Conservation (phyloP, 208 protist genomes). For the Leishmania martiniquensis region DNA sequence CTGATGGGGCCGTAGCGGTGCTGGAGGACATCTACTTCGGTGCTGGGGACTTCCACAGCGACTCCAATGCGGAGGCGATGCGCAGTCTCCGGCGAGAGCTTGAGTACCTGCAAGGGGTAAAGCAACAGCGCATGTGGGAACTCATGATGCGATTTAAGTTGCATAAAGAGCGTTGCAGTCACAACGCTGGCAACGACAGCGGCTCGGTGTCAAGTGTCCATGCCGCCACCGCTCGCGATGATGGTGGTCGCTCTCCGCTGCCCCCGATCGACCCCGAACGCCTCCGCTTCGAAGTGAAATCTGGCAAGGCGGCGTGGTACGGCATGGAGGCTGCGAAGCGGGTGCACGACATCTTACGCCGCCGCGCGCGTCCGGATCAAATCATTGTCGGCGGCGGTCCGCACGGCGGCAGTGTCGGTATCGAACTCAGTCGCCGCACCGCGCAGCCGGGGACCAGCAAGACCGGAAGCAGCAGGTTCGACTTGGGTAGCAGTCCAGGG, state of each 20-base stretch:
- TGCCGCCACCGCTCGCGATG: neutral
- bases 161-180: conserved; percentile 22
- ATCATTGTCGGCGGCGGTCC: conserved; percentile 59
- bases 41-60: conserved; percentile 1
- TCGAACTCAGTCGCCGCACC: conserved; percentile 63
- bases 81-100: conserved; percentile 43
- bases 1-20: conserved; percentile 6
- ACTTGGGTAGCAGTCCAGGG: neutral
- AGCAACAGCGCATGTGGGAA: conserved; percentile 57
- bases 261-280: conserved; percentile 32
- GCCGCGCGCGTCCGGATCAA: conserved; percentile 51
- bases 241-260: neutral
- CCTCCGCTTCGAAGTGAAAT: conserved; percentile 63
- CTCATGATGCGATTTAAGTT: conserved; percentile 45
- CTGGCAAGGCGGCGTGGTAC: conserved; percentile 59
- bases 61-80: conserved; percentile 43
- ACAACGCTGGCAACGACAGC: neutral
- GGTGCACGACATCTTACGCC: conserved; percentile 67
- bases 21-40: conserved; percentile 35
- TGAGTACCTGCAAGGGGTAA: conserved; percentile 49
- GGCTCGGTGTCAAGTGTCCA: neutral
- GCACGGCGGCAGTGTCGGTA: conserved; percentile 50
- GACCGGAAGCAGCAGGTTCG: conserved; percentile 5
- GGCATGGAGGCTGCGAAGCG: conserved; percentile 75
- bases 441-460: conserved; percentile 31